Base-by-base conservation (phyloP, 2,329 filamentous ascomycete species). In the Microdochium bolleyi region DNA sequence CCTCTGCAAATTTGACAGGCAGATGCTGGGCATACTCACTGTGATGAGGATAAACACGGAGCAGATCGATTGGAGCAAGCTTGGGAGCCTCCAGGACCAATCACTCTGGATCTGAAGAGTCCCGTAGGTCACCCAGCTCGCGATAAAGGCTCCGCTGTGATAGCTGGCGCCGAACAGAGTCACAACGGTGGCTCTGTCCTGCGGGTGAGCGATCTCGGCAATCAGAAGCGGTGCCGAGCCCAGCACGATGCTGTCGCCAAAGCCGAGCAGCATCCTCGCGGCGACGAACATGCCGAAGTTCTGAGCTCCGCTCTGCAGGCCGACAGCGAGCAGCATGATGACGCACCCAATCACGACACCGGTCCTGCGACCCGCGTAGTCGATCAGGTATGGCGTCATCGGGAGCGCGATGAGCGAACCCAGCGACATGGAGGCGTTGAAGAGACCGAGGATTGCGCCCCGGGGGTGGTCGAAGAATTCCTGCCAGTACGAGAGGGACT, bases 241-340 rank as follows among this genome's bases (percentile, higher is more conserved):
- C 54, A 77, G 74, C 2, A 72, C 67, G 34, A 78, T 63, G 49
- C 69, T 71, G 60, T 73, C 74, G 32, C 77, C 77, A 48, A 81
- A 77, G 50, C 78, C 78, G 49, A 81, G 71, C 52, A 81, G 63
- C 59, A 80, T 77, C 51, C 79, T 70, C 51, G 76, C 77, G n/a
- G 66, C 73, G 57, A 78, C 71, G 56, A 78, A 80, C 49, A 55
- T 55, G 14, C 52, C 52, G 13, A 27, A 8, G 54, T 24, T 13
- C 37, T 51, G 67, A 7, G 71, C 62, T 24, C 73, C 63, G 11
- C 73, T 69, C 58, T 77, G 73, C 56, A 78, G 3, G 48, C 53
- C 8, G 75, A 73, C 70, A 3, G 75, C 75, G n/a, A 73, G 57
- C n/a, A 73, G 62, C 68, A 77, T 77, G 49, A 78, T 65, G 1